These are phyloP conservation scores for Pseudogymnoascus sp. DNA, from an alignment of 2,329 filamentous ascomycete species.

Conservation along the genomic window DNA sequence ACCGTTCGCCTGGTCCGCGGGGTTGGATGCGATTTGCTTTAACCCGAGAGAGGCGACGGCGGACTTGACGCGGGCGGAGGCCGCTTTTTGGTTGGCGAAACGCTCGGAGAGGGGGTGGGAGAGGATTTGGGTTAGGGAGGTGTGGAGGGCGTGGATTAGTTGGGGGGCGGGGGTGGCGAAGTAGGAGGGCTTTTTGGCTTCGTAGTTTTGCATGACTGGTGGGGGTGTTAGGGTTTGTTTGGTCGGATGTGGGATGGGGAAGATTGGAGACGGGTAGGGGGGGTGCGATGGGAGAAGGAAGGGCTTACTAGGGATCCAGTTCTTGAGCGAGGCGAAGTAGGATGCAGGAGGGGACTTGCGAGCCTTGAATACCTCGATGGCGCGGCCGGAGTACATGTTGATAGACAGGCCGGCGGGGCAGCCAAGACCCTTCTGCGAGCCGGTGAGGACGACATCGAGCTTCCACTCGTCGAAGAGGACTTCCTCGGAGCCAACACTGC, in stretches of 20 bases:
- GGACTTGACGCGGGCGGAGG: slow-evolving; percentile 80
- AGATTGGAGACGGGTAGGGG: background rate
- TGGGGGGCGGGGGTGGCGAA: slow-evolving; percentile 96
- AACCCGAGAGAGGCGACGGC: slow-evolving; percentile 72
- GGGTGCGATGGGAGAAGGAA: slow-evolving; percentile 16
- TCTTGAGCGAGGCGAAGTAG: slow-evolving; percentile 95
- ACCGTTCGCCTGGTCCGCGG: slow-evolving; percentile 86
- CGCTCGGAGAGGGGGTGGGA: slow-evolving; percentile 70
- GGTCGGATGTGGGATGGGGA: background rate
- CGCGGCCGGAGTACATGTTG: slow-evolving; percentile 82
- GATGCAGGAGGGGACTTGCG: slow-evolving; percentile 74
- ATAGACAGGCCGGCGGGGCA: slow-evolving; percentile 91
- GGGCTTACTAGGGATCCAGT: slow-evolving; percentile 78
- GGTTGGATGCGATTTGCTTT: slow-evolving; percentile 74
- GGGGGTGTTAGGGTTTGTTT: background rate
- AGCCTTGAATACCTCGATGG: slow-evolving; percentile 69
- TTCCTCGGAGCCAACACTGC: slow-evolving; percentile 92
- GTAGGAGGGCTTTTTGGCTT: slow-evolving; percentile 94
- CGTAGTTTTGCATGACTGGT: slow-evolving; percentile 95
- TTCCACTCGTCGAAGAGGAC: slow-evolving; percentile 94
- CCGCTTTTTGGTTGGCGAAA: slow-evolving; percentile 70
- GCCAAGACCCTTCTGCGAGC: slow-evolving; percentile 93
- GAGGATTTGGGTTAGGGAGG: slow-evolving; percentile 76
- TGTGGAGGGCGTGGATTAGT: slow-evolving; percentile 86
- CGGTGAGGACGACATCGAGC: slow-evolving; percentile 85